A percentile compares a stretch with the other conserved stretches of the same genome.
Conservation (phyloP, 345 rosid genomes). For the Arabis hirsuta region DNA sequence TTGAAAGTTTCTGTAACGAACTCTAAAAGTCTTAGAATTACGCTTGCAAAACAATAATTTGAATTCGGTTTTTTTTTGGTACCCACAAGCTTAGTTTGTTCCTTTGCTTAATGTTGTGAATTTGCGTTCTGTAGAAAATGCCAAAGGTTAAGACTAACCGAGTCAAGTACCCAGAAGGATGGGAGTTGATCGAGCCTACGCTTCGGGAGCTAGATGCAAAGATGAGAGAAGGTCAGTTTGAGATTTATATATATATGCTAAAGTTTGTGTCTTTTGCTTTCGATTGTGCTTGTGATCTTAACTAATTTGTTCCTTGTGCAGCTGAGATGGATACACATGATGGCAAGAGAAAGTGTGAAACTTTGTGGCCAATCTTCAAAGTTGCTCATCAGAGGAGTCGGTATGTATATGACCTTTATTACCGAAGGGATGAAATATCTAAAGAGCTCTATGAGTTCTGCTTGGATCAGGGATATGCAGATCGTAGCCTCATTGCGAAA, state of each 20-base stretch:
- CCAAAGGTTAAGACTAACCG: slow-evolving; percentile 80
- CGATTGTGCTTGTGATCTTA: neutral
- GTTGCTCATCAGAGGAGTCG: slow-evolving; percentile 79
- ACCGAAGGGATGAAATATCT: slow-evolving; percentile 69
- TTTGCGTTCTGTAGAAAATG: slow-evolving; percentile 42
- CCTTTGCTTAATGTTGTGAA: neutral
- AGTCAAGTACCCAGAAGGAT: slow-evolving; percentile 71
- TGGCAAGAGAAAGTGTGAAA: slow-evolving; percentile 82
- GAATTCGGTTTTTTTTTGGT: neutral
- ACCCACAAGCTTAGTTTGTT: neutral
- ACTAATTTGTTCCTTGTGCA: slow-evolving; percentile 38
- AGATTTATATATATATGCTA: neutral
- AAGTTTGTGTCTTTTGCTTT: neutral
- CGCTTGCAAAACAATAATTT: neutral
- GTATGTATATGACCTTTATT: slow-evolving; percentile 72
- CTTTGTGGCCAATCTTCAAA: slow-evolving; percentile 81
- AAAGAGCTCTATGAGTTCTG: slow-evolving; percentile 78
- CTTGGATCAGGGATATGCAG: slow-evolving; percentile 76
- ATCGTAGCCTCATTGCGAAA: slow-evolving; percentile 67
- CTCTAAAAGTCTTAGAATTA: neutral
- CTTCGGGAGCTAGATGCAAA: slow-evolving; percentile 64
- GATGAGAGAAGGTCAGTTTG: slow-evolving; percentile 76
- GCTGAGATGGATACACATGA: slow-evolving; percentile 83
- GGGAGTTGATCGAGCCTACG: slow-evolving; percentile 86
- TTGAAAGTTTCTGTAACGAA: neutral